A percentile compares a stretch with the other conserved stretches of the same genome.
phyloP scores from a whole-genome alignment of 495 filamentous ascomycete genomes.

The Astrothelium macrocarpum region DNA sequence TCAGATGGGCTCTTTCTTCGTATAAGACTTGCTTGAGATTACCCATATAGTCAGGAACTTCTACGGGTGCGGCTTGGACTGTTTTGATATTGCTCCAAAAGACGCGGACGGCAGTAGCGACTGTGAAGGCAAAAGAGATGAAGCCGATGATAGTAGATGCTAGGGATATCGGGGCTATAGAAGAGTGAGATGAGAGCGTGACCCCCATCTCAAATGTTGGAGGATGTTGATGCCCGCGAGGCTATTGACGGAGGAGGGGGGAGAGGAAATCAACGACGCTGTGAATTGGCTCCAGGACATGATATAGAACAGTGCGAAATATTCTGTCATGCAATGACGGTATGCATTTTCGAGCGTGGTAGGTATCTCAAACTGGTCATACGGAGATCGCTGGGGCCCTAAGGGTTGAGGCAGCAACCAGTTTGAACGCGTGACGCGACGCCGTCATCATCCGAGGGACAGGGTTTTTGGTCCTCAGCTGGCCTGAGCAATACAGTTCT shows the following conservation, averaged over 20 bases:
- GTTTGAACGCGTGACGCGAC: constrained; percentile 1
- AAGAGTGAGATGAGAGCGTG: constrained; percentile 15
- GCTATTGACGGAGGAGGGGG: not conserved
- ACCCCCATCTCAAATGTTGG: constrained; percentile 17
- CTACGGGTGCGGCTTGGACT: constrained; percentile 17
- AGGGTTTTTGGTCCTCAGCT: not conserved
- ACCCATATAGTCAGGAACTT: constrained; percentile 22
- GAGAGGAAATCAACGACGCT: not conserved
- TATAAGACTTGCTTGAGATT: constrained; percentile 26
- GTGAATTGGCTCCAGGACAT: not conserved
- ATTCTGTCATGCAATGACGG: not conserved
- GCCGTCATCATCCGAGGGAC: not conserved
- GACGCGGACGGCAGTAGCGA: constrained; percentile 24
- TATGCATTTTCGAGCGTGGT: not conserved
- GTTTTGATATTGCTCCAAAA: constrained; percentile 24
- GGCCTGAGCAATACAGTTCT: not conserved
- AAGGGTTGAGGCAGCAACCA: not conserved
- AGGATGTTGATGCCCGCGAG: not conserved
- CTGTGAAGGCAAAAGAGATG: constrained; percentile 26
- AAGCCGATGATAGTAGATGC: constrained; percentile 22
- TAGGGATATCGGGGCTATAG: constrained; percentile 20
- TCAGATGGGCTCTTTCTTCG: constrained; percentile 23
- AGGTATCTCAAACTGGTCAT: not conserved
- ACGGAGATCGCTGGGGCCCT: not conserved
- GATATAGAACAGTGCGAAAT: not conserved